Conservation (phyloP, 2,329 filamentous ascomycete genomes). For the Sphaceloma murrayae region DNA sequence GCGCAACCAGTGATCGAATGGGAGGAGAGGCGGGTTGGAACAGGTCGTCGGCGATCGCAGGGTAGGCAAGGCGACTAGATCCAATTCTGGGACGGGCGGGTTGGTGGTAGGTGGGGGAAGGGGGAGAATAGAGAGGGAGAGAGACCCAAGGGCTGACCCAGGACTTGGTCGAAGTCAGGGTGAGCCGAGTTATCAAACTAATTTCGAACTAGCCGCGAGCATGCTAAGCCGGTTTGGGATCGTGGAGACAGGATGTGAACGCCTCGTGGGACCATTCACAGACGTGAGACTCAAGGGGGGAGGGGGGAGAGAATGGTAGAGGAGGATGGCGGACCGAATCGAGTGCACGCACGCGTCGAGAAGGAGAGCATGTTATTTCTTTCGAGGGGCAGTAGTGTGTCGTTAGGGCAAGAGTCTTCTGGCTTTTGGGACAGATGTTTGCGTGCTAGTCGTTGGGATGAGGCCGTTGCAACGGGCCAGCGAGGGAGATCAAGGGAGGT, state of each 20-base stretch:
- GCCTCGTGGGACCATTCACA: conserved; percentile 15
- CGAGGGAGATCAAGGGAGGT: no score
- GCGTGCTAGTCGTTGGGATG: conserved; percentile 13
- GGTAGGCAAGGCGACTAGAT: conserved; percentile 6
- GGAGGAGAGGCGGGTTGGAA: conserved; percentile 12
- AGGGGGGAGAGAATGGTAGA: not conserved
- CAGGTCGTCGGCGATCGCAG: conserved; percentile 7
- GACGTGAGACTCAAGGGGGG: conserved; percentile 1
- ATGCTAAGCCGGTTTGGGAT: conserved; percentile 2
- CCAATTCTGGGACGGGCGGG: not conserved
- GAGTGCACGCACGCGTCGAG: conserved; percentile 5
- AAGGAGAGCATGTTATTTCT: not conserved
- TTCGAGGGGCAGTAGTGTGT: not conserved
- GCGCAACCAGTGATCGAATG: conserved; percentile 10
- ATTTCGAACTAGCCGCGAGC: conserved; percentile 12
- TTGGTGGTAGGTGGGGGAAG: not conserved
- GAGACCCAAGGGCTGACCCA: conserved; percentile 15
- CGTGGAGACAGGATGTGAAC: conserved; percentile 10
- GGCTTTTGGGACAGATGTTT: conserved; percentile 11
- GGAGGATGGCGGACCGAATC: not conserved
- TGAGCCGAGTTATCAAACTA: conserved; percentile 15
- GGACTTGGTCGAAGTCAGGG: conserved; percentile 11
- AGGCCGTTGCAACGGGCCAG: conserved; percentile 3
- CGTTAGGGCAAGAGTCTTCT: conserved; percentile 2
- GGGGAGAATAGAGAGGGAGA: not conserved